Evolutionary conservation across 1,139 yeast species (phyloP).

Genomic region (Sugiyamaella pinicola): DNA sequence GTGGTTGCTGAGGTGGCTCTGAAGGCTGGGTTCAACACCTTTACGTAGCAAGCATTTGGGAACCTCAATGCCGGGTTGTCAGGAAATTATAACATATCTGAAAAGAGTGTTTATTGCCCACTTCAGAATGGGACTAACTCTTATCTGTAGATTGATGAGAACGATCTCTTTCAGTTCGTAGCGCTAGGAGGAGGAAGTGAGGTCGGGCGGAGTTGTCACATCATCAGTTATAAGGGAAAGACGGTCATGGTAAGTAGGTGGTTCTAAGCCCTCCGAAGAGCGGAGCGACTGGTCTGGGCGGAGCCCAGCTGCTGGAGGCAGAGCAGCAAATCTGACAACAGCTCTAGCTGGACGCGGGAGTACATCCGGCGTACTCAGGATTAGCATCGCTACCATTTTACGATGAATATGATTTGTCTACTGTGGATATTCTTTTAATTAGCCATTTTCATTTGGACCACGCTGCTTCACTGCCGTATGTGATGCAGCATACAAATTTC

Average conservation of each 20-base stretch:
- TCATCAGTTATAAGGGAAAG: conserved; percentile 87
- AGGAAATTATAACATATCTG: background rate
- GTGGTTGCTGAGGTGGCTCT: too few relatives aligned
- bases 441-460: conserved; percentile 97
- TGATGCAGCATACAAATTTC: conserved; percentile 94
- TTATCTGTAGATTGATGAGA: conserved; percentile 25
- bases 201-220: conserved; percentile 95
- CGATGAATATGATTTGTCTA: conserved; percentile 89
- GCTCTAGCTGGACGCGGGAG: conserved; percentile 79
- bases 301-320: too few relatives aligned
- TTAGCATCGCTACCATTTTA: conserved; percentile 89
- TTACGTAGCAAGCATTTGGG: too few relatives aligned
- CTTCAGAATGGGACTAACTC: background rate
- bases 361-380: conserved; percentile 94
- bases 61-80: too few relatives aligned
- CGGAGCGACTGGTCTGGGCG: too few relatives aligned
- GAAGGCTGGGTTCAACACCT: too few relatives aligned
- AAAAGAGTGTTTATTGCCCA: too few relatives aligned
- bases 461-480: conserved; percentile 96
- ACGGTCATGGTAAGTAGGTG: conserved; percentile 66
- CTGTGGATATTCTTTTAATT: conserved; percentile 80
- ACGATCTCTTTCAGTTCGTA: conserved; percentile 61
- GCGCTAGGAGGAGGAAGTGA: conserved; percentile 99
- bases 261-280: too few relatives aligned
- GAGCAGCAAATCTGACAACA: conserved; percentile 8